Base-by-base conservation (phyloP, 2,329 filamentous ascomycete species). In the Ascochyta rabiei region DNA sequence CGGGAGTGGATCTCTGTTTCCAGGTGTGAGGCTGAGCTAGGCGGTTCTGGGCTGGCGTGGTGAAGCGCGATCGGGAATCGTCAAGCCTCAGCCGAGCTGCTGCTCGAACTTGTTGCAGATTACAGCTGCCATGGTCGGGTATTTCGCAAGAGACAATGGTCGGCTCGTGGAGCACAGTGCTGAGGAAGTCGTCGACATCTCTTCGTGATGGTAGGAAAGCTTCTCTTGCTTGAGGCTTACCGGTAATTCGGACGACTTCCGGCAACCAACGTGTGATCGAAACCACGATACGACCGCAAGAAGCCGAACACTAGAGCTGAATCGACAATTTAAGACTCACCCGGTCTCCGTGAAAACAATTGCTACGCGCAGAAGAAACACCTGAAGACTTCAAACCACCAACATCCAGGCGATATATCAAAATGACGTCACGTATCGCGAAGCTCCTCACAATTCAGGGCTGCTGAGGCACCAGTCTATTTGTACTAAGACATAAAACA, bases 1-100 rank as follows among this genome's bases (percentile, higher is more conserved):
- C 46, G 52, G 41, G 34, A 38, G 48, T 51, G 47, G 48, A 35
- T 35, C 35, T 28, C 21, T 23, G 28, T 43, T 35, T 39, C 28
- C 18, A 37, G 7, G 18, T 37, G 40, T 49, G 53, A 56, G 53
- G 53, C 53, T 56, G 53, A 48, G 40, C 47, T 51, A 51, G 47
- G 48, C 53, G 9, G 43, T 2, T 46, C 34, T 47, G 30, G 47
- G 46, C n/a, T 50, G 46, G 40, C 16, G 40, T 41, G 35, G 45
- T 49, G 45, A 49, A 40, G 51, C 38, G 51, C 49, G 34, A 51
- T 33, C 47, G 47, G 13, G 23, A n/a, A 16, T 21, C 31, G 21
- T 42, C 10, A 23, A 33, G 41, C 41, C 28, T 31, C 16, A 31
- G 2, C 16, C 12, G 21, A 4, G 2, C 21, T 2, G 1, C 6